Base-by-base conservation (phyloP, 2,329 filamentous ascomycete species). In the Colletotrichum sojae region DNA sequence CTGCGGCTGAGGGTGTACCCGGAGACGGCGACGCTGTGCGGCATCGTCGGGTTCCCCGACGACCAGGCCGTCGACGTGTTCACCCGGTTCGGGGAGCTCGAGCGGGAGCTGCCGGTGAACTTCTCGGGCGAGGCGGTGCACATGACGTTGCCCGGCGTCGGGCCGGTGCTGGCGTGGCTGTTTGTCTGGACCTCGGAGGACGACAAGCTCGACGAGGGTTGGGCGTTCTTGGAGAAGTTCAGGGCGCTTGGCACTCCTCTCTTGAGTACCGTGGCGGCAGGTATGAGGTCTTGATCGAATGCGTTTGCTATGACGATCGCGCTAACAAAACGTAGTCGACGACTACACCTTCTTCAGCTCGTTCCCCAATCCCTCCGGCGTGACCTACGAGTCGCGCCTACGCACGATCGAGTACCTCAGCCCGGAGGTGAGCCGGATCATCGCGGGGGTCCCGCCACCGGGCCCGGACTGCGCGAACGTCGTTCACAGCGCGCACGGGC, bases 1-100 rank as follows among this genome's bases (percentile, higher is more conserved):
- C 45, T 83, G 6, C 78, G 75, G 3, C 75, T 84, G 66, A 83
- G 79, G 67, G 73, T 82, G 3, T 83, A 83, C 63, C 75, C 76
- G 3, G 45, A 68, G 48, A 70, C 67, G 15, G 67, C 49, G 20
- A 68, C 55, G 27, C 18, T 70, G 18, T 64, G 56, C 12, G 63
- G 67, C 5, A 45, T 70, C 2, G 45, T 70, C 2, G 63, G 45
- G 4, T 70, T 68, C 22, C 53, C 67, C 20, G 18, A 52, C 43
- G 39, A 59, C 77, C 3, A 74, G 75, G 25, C 74, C 76, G 71
- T 77, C 78, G 71, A 59, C 71, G 69, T 46, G 8, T 20, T 60
- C 43, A 22, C 49, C 16, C 16, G 12, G 10, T 60, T 16, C 45
- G 46, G n/a, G 31, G 18, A 45, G 57, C 27, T 66, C 9, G 52